These are phyloP conservation scores for Wilcoxina mikolae DNA, from an alignment of 495 filamentous ascomycete species.

Conservation along the genomic window DNA sequence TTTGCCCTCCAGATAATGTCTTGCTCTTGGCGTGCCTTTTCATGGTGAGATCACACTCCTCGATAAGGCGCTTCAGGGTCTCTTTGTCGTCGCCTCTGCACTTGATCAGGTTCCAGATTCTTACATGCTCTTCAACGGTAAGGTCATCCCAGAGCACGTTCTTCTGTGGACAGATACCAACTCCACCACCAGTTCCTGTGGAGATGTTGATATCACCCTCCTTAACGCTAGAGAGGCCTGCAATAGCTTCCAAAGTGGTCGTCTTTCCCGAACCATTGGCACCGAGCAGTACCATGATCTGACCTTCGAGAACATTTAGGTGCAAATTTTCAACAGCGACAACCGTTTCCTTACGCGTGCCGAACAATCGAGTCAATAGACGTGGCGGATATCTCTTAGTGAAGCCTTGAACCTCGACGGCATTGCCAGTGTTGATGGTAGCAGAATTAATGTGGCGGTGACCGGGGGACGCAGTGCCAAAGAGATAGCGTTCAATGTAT, in stretches of 20 bases:
- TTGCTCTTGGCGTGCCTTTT: constrained; percentile 52
- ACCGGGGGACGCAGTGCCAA: constrained; percentile 53
- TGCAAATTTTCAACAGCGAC: constrained; percentile 56
- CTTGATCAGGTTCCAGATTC: constrained; percentile 66
- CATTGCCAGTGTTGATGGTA: constrained; percentile 30
- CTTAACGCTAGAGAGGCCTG: constrained; percentile 57
- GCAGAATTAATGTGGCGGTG: constrained; percentile 35
- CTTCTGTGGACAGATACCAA: constrained; percentile 80
- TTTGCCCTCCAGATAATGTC: constrained; percentile 74
- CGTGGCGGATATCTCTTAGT: constrained; percentile 60
- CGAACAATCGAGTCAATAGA: constrained; percentile 44
- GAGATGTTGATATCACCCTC: constrained; percentile 46
- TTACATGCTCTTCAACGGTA: constrained; percentile 66
- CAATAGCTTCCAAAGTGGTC: constrained; percentile 74
- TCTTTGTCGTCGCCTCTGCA: constrained; percentile 39
- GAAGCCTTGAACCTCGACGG: constrained; percentile 51
- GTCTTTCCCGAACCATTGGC: constrained; percentile 80
- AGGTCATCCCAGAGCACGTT: constrained; percentile 80
- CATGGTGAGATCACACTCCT: constrained; percentile 50
- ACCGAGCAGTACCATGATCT: constrained; percentile 68
- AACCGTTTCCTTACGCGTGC: constrained; percentile 44
- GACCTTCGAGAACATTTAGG: constrained; percentile 50
- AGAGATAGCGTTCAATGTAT: constrained; percentile 54
- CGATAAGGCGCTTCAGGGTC: constrained; percentile 44
- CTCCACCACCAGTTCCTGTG: constrained; percentile 49